Conservation (phyloP, 2,329 filamentous ascomycete species). For the Aureobasidium musti region DNA sequence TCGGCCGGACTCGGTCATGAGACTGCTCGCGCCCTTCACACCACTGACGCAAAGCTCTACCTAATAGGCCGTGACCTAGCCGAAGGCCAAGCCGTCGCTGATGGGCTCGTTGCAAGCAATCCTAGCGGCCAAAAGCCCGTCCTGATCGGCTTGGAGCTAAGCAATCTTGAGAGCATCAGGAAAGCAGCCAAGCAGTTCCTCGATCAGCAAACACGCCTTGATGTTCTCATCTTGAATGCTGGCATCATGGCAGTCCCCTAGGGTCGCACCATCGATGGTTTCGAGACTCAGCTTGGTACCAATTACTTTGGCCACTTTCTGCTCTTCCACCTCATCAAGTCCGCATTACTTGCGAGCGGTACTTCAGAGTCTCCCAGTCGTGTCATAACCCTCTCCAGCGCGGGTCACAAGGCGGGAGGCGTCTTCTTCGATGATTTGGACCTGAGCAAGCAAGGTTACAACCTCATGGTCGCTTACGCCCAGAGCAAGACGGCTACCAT, state of each 20-base stretch:
- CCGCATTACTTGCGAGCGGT: constrained; percentile 46
- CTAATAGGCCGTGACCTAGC: constrained; percentile 48
- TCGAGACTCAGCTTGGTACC: constrained; percentile 55
- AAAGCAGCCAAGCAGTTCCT: constrained; percentile 41
- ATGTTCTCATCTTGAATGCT: constrained; percentile 50
- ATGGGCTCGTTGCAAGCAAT: constrained; percentile 34
- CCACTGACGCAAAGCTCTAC: constrained; percentile 51
- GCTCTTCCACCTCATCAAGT: constrained; percentile 55
- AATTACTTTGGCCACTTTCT: constrained; percentile 60
- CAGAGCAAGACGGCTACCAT: constrained; percentile 57
- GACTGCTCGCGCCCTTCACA: constrained; percentile 48
- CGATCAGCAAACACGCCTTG: constrained; percentile 39
- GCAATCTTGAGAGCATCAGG: constrained; percentile 39
- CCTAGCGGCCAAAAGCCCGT: constrained; percentile 48
- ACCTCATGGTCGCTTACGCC: constrained; percentile 46
- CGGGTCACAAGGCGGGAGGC: constrained; percentile 38
- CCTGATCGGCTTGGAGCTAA: constrained; percentile 46
- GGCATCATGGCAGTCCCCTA: constrained; percentile 48
- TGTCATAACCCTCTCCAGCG: constrained; percentile 51
- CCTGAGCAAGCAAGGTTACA: constrained; percentile 34
- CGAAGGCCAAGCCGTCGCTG: constrained; percentile 44
- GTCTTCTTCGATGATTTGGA: constrained; percentile 42
- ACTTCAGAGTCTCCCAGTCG: constrained; percentile 49
- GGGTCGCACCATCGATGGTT: constrained; percentile 48
- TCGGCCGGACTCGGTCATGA: constrained; percentile 51